Base-by-base conservation (phyloP, 2,329 filamentous ascomycete genomes). In the Apiospora saccharicola region DNA sequence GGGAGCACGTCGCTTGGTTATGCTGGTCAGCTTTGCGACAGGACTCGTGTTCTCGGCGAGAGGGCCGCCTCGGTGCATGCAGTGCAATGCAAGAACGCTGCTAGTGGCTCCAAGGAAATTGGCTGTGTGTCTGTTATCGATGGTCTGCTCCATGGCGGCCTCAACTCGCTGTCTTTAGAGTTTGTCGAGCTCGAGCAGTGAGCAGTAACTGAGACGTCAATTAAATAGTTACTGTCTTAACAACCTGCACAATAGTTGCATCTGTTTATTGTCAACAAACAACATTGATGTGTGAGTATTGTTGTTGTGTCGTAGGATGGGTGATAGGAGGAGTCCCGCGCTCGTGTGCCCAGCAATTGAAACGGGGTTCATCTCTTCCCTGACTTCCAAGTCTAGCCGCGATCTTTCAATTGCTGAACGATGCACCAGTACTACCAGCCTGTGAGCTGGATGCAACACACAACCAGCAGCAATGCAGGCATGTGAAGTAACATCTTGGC, bases 401-500 rank as follows among this genome's bases (percentile, higher is more conserved):
- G 44, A 46, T 46, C 4, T 16, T n/a, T 22, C 44, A 46, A 46
- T 16, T 46, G 19, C 44, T 14, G 6, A 46, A 14, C 13, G 46
- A 22, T 22, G 46, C 46, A 49, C 46, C 46, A 49, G 22, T n/a
- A 49, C 46, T 49, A 49, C 46, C 46, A n/a, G 46, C 19, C 46
- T 22, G n/a, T 22, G 46, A 49, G 19, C 46, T 49, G 46, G 19
- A 49, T 49, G 46, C 22, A 49, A n/a, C 46, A n/a, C 7, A 10
- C 46, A 49, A 49, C 51, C 30, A 30, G 24, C 51, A 16, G 7
- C 24, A 13, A 61, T 5, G 22, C 34, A 12, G n/a, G 12, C 57
- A 64, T 41, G 57, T 64, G 57, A 64, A 41, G 57, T 22, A 41
- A 41, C 57, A 64, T 30, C 53, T 61, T 61, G 53, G 53, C 30